These are phyloP conservation scores for Penicillium sp. DNA, from an alignment of 2,329 filamentous ascomycete genomes.

Conservation along the genomic window DNA sequence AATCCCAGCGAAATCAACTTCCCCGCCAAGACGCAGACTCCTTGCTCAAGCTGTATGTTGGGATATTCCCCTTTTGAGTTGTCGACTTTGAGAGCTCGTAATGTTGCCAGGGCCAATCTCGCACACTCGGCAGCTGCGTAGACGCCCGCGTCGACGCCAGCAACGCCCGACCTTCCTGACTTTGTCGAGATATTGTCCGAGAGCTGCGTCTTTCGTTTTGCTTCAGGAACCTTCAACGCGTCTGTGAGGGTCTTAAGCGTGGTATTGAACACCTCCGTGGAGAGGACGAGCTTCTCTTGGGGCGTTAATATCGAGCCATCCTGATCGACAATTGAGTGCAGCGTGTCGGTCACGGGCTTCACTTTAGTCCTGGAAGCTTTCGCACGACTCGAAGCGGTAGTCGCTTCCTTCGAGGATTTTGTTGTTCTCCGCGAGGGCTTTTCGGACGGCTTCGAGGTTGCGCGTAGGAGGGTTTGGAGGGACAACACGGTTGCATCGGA, in stretches of 20 bases:
- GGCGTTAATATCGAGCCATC: conserved; percentile 30
- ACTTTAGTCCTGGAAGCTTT: conserved; percentile 26
- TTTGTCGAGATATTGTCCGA: conserved; percentile 27
- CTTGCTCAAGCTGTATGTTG: conserved; percentile 44
- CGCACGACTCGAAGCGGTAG: conserved; percentile 21
- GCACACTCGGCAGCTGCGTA: conserved; percentile 41
- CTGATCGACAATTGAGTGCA: conserved; percentile 25
- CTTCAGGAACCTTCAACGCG: conserved; percentile 27
- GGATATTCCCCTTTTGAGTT: conserved; percentile 23
- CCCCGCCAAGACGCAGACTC: conserved; percentile 42
- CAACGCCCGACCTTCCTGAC: conserved; percentile 22
- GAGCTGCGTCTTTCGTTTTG: conserved; percentile 15
- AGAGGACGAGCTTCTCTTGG: conserved; percentile 42
- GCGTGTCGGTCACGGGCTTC: conserved; percentile 25
- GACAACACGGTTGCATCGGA: conserved; percentile 44
- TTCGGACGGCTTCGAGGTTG: conserved; percentile 23
- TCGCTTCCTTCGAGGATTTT: conserved; percentile 24
- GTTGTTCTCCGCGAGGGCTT: conserved; percentile 23
- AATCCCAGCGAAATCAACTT: conserved; percentile 42
- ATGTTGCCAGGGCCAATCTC: conserved; percentile 37
- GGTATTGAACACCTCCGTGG: conserved; percentile 48
- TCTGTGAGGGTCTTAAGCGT: conserved; percentile 45
- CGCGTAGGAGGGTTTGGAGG: conserved; percentile 40
- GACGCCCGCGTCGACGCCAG: conserved; percentile 24
- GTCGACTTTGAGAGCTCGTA: conserved; percentile 37